These are phyloP conservation scores for Azolla pinnata DNA, from an alignment of 75 land plant genomes.

Conservation along the genomic window DNA sequence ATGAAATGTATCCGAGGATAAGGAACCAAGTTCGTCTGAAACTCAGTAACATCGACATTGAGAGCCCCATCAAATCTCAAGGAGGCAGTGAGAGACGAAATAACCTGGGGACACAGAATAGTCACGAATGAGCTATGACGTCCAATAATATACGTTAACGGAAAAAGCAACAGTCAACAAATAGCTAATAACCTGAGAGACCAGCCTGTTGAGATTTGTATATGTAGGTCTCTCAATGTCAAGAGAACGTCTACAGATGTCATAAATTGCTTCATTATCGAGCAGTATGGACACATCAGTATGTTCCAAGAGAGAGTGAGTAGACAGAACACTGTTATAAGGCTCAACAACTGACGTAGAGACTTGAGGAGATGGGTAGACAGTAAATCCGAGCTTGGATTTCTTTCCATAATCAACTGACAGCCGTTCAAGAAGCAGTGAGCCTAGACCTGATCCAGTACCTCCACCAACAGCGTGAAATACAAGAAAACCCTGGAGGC, in stretches of 20 bases:
- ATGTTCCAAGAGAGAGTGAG: constrained; percentile 52
- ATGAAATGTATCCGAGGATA: constrained; percentile 56
- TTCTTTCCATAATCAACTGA: constrained; percentile 20
- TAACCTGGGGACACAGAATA: no score
- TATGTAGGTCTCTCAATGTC: constrained; percentile 49
- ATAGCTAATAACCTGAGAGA: no score
- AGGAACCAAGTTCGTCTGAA: constrained; percentile 50
- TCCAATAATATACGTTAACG: no score
- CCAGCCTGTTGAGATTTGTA: constrained; percentile 53
- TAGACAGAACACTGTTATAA: constrained; percentile 47
- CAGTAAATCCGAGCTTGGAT: no score
- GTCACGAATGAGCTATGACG: no score
- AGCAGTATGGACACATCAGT: constrained; percentile 48
- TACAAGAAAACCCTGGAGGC: constrained; percentile 19
- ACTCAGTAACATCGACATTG: constrained; percentile 56
- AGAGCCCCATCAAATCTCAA: constrained; percentile 54
- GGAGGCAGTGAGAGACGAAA: constrained; percentile 48
- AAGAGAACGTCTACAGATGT: constrained; percentile 45
- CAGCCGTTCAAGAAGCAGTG: constrained; percentile 9
- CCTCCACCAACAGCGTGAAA: constrained; percentile 45
- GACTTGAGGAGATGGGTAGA: no score
- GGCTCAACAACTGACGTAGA: no score
- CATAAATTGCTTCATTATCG: constrained; percentile 44
- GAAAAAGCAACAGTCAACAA: no score
- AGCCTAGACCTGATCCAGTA: constrained; percentile 22